Evolutionary conservation across 2,329 filamentous ascomycete genomes (phyloP), one percentile per base, ranked within the genome.

Genomic region (Tolypocladium amazonense): DNA sequence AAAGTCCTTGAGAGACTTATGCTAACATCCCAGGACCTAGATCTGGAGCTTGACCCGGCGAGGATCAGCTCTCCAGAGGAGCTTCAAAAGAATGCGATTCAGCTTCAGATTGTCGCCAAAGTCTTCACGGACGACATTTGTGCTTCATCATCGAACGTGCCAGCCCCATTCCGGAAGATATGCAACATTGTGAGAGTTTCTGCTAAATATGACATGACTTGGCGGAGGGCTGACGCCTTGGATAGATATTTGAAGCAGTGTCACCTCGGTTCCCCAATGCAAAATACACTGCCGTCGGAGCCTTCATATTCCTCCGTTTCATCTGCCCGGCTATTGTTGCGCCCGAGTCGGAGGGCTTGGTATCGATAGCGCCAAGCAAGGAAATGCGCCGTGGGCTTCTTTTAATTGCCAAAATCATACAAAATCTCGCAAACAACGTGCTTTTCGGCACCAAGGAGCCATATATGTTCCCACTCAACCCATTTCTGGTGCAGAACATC

Each of bases 251-350:
- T 15, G 75, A 80, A 20, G 80, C 84, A n/a, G 86, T 88, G 1
- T 79, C 84, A 67, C 77, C 77, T 35, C 79, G 82, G 38, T 89
- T 88, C 65, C 84, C 82, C 0, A 86, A 88, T 61, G 85, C 86
- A 7, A 89, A 88, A 70, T 89, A 88, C 67, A 89, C 86, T 0
- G 86, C 86, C 4, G 86, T 89, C 18, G 86, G 86, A 1, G 85
- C 86, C 0, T 89, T 89, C 66, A 84, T 89, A 60, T 89, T 89
- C 67, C 77, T 89, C 30, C 81, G 86, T 11, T 89, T 89, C 74
- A 89, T 89, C 68, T 89, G 86, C 64, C 87, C 86, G 9, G 86
- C 86, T 33, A 89, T 89, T 58, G 86, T 89, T 20, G 85, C 87
- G 1, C 86, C 86, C 0, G 86, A 89, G 67, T 81, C 79, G 1